Conservation (phyloP, 805 yeast genomes). For the Starmerella davenportii region DNA sequence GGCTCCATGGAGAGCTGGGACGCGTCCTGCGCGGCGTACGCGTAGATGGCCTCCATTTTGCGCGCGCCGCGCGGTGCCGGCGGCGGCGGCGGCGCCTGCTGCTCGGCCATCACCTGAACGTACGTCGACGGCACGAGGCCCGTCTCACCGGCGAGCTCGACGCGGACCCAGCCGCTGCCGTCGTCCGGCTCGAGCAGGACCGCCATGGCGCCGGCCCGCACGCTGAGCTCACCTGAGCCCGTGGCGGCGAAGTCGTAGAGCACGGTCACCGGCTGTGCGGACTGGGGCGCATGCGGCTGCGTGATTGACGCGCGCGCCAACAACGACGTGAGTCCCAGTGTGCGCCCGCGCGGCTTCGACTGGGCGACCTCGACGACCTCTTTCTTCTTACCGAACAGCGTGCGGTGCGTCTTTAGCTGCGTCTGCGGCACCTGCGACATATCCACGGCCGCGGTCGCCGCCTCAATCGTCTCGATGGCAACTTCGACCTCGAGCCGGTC, state of each 20-base stretch:
- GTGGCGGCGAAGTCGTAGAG: conserved; percentile 46
- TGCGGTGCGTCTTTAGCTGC: conserved; percentile 35
- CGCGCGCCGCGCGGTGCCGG: conserved; percentile 36
- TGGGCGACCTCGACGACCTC: conserved; percentile 19
- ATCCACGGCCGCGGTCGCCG: conserved; percentile 53
- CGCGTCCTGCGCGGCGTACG: conserved; percentile 57
- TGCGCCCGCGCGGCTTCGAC: conserved; percentile 1
- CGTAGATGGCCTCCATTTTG: conserved; percentile 42
- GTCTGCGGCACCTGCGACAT: conserved; percentile 21
- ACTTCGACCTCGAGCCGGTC: conserved; percentile 61
- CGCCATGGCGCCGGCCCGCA: conserved; percentile 44
- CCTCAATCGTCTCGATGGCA: conserved; percentile 75
- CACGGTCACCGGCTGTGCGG: conserved; percentile 2
- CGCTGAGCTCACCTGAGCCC: conserved; percentile 58
- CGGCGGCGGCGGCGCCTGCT: conserved; percentile 44
- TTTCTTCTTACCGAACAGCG: conserved; percentile 31
- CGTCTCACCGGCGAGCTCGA: conserved; percentile 29
- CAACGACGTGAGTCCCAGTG: conserved; percentile 17
- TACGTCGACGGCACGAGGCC: conserved; percentile 84
- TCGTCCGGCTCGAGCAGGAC: conserved; percentile 50
- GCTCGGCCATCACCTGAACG: conserved; percentile 29
- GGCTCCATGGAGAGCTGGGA: conserved; percentile 56
- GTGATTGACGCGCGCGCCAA: conserved; percentile 14
- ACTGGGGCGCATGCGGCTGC: conserved; percentile 13
- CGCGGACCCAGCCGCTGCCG: conserved; percentile 84